Base-by-base conservation (phyloP, 768 basidiomycete species). In the Dacryopinax primogenitus region DNA sequence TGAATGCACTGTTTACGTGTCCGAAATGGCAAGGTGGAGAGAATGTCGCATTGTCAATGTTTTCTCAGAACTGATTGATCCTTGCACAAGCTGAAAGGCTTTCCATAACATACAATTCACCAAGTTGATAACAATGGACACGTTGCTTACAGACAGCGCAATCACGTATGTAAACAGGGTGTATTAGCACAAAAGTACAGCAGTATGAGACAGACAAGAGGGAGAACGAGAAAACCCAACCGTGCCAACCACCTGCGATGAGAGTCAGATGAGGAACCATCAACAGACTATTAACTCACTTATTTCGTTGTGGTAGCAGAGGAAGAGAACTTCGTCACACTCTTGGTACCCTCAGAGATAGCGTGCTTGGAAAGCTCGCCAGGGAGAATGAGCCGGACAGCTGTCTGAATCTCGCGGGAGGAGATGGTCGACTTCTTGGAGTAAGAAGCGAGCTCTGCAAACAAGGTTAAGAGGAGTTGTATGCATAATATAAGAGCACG, bases 341-440 rank as follows among this genome's bases (percentile, higher is more conserved):
- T 82, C 78, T 86, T 86, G 63, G 84, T 86, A 66, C 95, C 95
- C 77, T 98, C 95, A 30, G 92, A 95, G 76, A 97, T 96, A 64
- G 95, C 95, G 75, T 98, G 95, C 82, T 98, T 98, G 73, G 93
- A 90, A 45, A 98, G 85, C 78, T 97, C 94, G 78, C 93, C 95
- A 67, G 94, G 93, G 30, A 98, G 86, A 73, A 98, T 96, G 47
- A 95, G 82, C 65, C 94, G 88, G 62, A 96, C 94, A 39, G 90
- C 83, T 33, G 95, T 98, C 78, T 97, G 95, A 73, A 98, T 98
- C 78, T 98, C 95, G 66, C 95, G 90, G 26, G 92, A 96, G 21
- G 94, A 95, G 76, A 98, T 98, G 45, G 95, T 97, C 1, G 95
- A 96, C 78, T 96, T 95, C 84, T 97, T 95, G 65, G 94, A 96